Base-by-base conservation (phyloP, 139 green algal species). In the Chlamydomonas applanata region DNA sequence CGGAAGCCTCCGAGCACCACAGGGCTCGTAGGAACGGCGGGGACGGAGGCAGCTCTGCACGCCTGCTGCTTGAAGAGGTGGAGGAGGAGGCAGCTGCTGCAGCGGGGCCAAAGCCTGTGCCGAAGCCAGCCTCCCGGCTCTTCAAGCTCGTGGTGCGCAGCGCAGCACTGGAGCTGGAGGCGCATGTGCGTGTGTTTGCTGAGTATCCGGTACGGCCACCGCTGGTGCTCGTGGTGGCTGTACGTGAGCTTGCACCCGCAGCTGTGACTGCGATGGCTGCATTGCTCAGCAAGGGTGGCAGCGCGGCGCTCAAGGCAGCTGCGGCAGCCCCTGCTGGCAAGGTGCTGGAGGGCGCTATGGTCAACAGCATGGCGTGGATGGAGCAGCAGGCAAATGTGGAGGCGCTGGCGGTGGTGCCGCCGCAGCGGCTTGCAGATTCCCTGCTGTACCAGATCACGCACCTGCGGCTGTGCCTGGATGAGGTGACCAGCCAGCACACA, bases 381-480 rank as follows among this genome's bases (percentile, higher is more conserved):
- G 75, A 80, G 75, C 35, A 62, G 13, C 66, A 80, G 75, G 74
- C 74, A n/a, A 80, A 80, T 29, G 61, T 64, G 3, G 40, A 56
- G 20, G 74, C 74, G 27, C 40, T 80, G 36, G 35, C 56, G 7
- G 29, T 25, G 2, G 57, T 80, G 74, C 74, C 74, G 7, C 24
- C 36, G 11, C 34, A 62, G 30, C 36, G 29, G 25, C 14, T 69
- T 33, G 25, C 69, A 36, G 20, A 69, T 29, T 45, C 66, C 13
- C 56, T 80, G 22, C 74, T 75, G 20, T 80, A 80, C 74, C 74
- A 80, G 67, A 45, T 80, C 53, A 33, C 69, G 30, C 74, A 80
- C 66, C 36, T 80, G 74, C 67, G 74, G 35, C 59, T 80, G 54
- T 69, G 65, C 14, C 44, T 80, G 1, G 74, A 80, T 45, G 57